Evolutionary conservation across 345 rosid genomes (phyloP).

Genomic region (Eucalyptus urophylla): DNA sequence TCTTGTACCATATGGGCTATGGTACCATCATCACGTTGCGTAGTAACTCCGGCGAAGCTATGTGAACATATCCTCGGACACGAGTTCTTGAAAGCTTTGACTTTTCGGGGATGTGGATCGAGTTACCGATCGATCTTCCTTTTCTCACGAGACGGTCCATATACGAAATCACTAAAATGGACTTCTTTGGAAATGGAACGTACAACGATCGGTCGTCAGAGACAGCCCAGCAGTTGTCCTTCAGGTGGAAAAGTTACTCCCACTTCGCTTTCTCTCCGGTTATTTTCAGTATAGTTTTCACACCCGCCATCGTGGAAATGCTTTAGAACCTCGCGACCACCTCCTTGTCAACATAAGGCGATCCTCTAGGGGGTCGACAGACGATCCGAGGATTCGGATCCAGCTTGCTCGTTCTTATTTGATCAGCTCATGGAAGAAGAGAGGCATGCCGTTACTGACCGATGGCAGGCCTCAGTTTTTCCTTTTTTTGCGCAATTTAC

Average conservation of each 20-base stretch:
- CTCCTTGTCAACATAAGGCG: neutral
- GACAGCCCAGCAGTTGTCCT: neutral
- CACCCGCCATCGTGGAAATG: neutral
- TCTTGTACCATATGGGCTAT: too few relatives aligned
- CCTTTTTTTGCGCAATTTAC: neutral
- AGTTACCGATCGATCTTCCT: neutral
- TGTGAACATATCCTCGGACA: too few relatives aligned
- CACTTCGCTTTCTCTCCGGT: neutral
- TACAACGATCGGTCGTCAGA: neutral
- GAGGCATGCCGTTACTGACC: neutral
- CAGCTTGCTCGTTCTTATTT: neutral
- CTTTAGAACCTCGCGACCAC: neutral
- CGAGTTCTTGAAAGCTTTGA: too few relatives aligned
- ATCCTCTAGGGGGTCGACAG: neutral
- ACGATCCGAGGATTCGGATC: neutral
- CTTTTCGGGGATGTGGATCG: neutral
- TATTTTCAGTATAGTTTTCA: neutral
- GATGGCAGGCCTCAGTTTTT: neutral
- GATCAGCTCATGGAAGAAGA: neutral
- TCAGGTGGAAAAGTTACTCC: neutral
- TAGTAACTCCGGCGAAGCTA: too few relatives aligned
- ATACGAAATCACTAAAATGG: neutral
- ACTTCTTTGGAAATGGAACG: neutral
- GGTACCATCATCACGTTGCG: too few relatives aligned
- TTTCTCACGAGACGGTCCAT: neutral